Percentiles rank a stretch among this genome's conserved stretches.
These are phyloP conservation scores for Sphagnum fallax DNA, from an alignment of 228 moss, liverwort and hornwort species.

Conservation along the genomic window DNA sequence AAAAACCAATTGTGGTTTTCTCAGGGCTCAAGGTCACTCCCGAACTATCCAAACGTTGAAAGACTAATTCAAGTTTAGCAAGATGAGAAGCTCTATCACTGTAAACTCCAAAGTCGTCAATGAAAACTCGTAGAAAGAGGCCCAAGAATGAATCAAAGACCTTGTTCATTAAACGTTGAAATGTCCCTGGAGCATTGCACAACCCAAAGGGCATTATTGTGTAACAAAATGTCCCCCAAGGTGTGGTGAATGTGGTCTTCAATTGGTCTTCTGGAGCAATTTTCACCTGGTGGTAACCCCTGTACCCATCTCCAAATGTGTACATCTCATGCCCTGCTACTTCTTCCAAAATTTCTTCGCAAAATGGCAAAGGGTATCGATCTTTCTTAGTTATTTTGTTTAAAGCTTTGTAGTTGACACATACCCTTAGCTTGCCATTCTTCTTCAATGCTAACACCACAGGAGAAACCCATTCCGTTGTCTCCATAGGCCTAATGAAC, in stretches of 20 bases:
- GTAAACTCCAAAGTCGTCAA: slow-evolving; percentile 10
- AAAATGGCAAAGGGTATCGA: neutral
- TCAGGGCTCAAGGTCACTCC: neutral
- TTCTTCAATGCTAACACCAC: neutral
- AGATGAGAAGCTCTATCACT: neutral
- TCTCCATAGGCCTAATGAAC: slow-evolving; percentile 6
- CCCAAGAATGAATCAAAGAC: neutral
- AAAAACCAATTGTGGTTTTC: slow-evolving; percentile 4
- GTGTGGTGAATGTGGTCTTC: slow-evolving; percentile 2
- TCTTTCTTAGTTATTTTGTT: neutral
- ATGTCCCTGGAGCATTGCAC: neutral
- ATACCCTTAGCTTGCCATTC: neutral
- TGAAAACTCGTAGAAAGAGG: slow-evolving; percentile 5
- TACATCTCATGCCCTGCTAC: neutral
- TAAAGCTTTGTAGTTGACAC: neutral
- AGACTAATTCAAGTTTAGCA: neutral
- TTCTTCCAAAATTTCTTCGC: neutral
- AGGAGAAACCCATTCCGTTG: neutral
- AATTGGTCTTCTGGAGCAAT: neutral
- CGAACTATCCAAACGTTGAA: neutral
- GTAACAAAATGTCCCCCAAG: neutral
- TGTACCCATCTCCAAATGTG: slow-evolving; percentile 5
- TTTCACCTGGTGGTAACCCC: neutral
- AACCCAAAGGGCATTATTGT: neutral
- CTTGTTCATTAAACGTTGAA: neutral